Evolutionary conservation across 176 grass and related monocot genomes (phyloP).

Genomic region (Luzula sylvatica): DNA sequence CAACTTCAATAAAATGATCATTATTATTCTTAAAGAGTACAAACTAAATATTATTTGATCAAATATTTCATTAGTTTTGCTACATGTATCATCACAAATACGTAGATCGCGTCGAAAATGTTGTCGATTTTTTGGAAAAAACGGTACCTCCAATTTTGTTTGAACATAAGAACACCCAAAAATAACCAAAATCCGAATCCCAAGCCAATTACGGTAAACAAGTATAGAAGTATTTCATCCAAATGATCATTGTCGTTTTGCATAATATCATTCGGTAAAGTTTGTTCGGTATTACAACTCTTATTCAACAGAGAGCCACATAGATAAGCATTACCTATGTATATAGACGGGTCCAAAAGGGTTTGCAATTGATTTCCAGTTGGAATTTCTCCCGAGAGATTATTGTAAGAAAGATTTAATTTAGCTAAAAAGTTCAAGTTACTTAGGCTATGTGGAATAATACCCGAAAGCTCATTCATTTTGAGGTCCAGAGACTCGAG

Average conservation of each 20-base stretch:
- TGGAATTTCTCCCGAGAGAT: slow-evolving; percentile 37
- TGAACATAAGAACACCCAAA: slow-evolving; percentile 7
- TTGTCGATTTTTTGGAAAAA: not conserved
- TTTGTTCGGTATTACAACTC: slow-evolving; percentile 6
- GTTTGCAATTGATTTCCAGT: slow-evolving; percentile 25
- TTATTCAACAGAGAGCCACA: slow-evolving; percentile 24
- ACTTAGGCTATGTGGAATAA: slow-evolving; percentile 31
- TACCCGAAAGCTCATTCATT: slow-evolving; percentile 23
- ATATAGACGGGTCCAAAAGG: slow-evolving; percentile 14
- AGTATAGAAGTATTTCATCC: slow-evolving; percentile 11
- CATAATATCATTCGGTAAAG: too few relatives aligned
- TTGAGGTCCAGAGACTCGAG: slow-evolving; percentile 36
- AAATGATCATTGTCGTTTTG: slow-evolving; percentile 1
- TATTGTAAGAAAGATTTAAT: slow-evolving; percentile 33
- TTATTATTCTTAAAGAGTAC: too few relatives aligned
- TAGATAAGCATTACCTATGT: slow-evolving; percentile 5
- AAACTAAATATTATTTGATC: not conserved
- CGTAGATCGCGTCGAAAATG: not conserved
- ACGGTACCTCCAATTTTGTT: not conserved
- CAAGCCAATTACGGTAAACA: slow-evolving; percentile 23
- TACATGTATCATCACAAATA: not conserved
- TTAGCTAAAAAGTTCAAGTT: not conserved
- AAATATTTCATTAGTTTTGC: not conserved
- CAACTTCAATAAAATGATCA: too few relatives aligned
- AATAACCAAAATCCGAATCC: slow-evolving; percentile 22